These are phyloP conservation scores for Rhizopogon salebrosus DNA, from an alignment of 768 basidiomycete species.

Conservation along the genomic window DNA sequence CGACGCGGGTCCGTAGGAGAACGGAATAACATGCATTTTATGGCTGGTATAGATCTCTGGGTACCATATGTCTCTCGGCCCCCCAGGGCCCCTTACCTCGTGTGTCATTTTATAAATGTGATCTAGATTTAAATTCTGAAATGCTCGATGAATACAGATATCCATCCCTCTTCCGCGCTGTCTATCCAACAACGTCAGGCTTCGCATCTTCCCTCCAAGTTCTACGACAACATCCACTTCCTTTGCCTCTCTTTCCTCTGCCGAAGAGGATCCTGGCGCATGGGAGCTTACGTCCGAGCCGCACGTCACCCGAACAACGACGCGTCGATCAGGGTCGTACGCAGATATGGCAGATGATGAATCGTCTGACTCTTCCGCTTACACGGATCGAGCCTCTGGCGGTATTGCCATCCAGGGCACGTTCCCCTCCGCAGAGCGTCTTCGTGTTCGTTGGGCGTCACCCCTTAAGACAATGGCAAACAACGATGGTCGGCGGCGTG, in stretches of 20 bases:
- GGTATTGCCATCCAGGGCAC: constrained; percentile 70
- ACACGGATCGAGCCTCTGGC: constrained; percentile 46
- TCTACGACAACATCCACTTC: constrained; percentile 48
- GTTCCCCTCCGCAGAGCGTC: constrained; percentile 71
- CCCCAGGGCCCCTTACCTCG: constrained; percentile 71
- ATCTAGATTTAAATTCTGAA: constrained; percentile 9
- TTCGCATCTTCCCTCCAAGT: constrained; percentile 67
- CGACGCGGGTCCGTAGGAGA: constrained; percentile 54
- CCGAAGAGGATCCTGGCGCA: constrained; percentile 59
- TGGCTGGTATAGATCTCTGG: constrained; percentile 78
- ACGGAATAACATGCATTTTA: constrained; percentile 60
- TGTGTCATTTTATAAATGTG: constrained; percentile 25
- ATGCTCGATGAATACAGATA: constrained; percentile 36
- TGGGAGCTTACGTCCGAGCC: constrained; percentile 82
- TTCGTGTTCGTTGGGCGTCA: constrained; percentile 75
- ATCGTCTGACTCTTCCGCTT: constrained; percentile 63
- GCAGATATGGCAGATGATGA: constrained; percentile 79
- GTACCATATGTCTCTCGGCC: constrained; percentile 65
- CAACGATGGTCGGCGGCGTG: constrained; percentile 55
- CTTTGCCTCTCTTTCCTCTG: constrained; percentile 69
- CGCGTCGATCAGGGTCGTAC: constrained; percentile 55
- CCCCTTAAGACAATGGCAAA: constrained; percentile 44
- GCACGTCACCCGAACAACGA: constrained; percentile 53
- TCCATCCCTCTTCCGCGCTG: constrained; percentile 77
- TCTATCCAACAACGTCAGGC: constrained; percentile 66